These are phyloP conservation scores for Rhodotorula sp. DNA, from an alignment of 1,284 basidiomycete species.

Conservation along the genomic window DNA sequence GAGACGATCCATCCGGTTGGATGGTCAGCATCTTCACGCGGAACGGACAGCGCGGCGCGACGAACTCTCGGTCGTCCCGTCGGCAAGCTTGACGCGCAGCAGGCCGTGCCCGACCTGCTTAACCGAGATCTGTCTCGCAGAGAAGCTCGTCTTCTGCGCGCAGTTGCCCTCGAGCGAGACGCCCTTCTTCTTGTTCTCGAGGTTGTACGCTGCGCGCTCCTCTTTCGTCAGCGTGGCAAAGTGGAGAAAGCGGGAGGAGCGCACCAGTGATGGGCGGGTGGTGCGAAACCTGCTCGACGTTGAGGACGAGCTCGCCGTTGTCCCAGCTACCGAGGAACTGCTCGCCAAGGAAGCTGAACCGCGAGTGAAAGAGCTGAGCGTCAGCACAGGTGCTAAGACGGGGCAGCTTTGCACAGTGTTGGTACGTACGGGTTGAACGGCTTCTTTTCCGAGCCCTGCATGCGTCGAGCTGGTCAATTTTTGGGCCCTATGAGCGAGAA, in stretches of 20 bases:
- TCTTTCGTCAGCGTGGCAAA: not conserved
- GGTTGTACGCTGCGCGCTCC: constrained; percentile 56
- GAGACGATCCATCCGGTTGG: too few relatives aligned
- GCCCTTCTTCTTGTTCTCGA: constrained; percentile 80
- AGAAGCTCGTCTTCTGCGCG: constrained; percentile 86
- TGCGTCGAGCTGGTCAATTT: not conserved
- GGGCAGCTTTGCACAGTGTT: too few relatives aligned
- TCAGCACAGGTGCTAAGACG: too few relatives aligned
- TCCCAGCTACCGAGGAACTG: constrained; percentile 94
- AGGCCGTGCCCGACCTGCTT: constrained; percentile 95
- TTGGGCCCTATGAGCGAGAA: not conserved
- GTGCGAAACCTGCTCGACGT: constrained; percentile 97
- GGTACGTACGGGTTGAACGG: constrained; percentile 38
- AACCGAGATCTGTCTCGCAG: constrained; percentile 73
- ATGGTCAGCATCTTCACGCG: not conserved
- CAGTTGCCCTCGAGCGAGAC: constrained; percentile 83
- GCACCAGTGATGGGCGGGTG: constrained; percentile 61
- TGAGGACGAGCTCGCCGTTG: constrained; percentile 76
- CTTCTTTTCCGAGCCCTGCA: constrained; percentile 91
- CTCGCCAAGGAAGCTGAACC: constrained; percentile 47
- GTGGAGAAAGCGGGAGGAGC: not conserved
- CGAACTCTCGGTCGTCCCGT: constrained; percentile 60
- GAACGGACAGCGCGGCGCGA: not conserved
- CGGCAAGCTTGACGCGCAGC: constrained; percentile 67
- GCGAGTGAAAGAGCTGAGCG: not conserved